These are phyloP conservation scores for Salix arbutifolia DNA, from an alignment of 345 rosid genomes.

Conservation along the genomic window DNA sequence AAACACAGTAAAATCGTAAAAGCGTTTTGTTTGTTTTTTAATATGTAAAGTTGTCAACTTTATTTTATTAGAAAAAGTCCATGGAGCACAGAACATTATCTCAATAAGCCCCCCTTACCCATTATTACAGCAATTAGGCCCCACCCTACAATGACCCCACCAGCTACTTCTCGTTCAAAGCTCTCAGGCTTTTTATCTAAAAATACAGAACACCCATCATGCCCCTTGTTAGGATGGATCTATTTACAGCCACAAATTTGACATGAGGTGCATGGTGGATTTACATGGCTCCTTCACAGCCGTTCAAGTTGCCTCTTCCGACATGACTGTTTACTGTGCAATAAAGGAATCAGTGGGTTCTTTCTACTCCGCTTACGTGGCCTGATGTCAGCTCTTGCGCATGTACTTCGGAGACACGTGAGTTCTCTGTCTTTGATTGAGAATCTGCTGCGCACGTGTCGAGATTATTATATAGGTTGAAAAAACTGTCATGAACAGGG, in stretches of 20 bases:
- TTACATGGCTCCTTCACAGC: slow-evolving; percentile 18
- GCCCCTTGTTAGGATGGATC: slow-evolving; percentile 6
- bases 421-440: no score
- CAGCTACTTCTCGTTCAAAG: background rate
- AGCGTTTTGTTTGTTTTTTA: no score
- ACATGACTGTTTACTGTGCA: background rate
- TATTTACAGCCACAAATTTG: slow-evolving; percentile 42
- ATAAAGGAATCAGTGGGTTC: background rate
- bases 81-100: background rate
- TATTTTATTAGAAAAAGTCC: background rate
- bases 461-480: background rate
- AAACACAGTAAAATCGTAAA: no score
- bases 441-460: background rate
- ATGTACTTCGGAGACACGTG: background rate
- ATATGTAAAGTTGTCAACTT: background rate
- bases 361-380: background rate
- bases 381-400: background rate
- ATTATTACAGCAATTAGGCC: background rate
- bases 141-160: background rate
- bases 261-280: slow-evolving; percentile 20
- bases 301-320: slow-evolving; percentile 9
- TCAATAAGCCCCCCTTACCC: background rate
- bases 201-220: background rate
- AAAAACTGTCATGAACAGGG: background rate
- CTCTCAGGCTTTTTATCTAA: background rate